A percentile compares a stretch with the other conserved stretches of the same genome.
Conservation (phyloP, 2,329 filamentous ascomycete genomes). For the Hymenoscyphus salicellus region DNA sequence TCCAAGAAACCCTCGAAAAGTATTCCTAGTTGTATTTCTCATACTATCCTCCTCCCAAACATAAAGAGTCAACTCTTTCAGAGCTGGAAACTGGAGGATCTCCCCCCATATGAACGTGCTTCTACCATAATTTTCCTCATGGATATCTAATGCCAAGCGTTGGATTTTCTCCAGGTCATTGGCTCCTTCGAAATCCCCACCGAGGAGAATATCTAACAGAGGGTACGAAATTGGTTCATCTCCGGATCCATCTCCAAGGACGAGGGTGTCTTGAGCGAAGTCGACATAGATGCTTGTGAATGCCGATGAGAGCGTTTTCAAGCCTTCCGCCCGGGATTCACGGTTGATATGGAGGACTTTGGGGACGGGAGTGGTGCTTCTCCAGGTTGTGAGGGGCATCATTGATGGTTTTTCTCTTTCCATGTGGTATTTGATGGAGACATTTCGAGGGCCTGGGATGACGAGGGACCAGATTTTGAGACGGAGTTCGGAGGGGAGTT, state of each 20-base stretch:
- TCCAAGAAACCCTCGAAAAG: background rate
- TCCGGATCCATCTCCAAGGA: constrained; percentile 14
- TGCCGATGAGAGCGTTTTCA: constrained; percentile 19
- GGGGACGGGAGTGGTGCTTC: constrained; percentile 16
- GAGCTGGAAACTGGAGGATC: constrained; percentile 16
- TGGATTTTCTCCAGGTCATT: constrained; percentile 21
- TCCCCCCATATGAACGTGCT: constrained; percentile 24
- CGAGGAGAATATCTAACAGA: constrained; percentile 21
- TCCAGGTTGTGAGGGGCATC: constrained; percentile 12
- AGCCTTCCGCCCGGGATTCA: constrained; percentile 23
- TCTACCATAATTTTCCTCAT: constrained; percentile 20
- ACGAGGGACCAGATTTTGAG: constrained; percentile 27
- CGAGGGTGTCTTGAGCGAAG: constrained; percentile 21
- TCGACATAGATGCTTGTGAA: constrained; percentile 26
- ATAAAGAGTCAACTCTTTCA: constrained; percentile 22
- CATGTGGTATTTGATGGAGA: constrained; percentile 11
- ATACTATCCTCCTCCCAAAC: constrained; percentile 16
- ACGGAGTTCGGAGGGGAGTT: constrained; percentile 27
- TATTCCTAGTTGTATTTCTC: no score
- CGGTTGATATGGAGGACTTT: constrained; percentile 22
- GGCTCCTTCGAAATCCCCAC: constrained; percentile 17
- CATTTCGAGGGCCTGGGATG: constrained; percentile 16
- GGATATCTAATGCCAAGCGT: constrained; percentile 19
- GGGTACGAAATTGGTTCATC: constrained; percentile 9
- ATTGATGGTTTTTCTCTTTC: background rate